Percentiles rank a stretch among this genome's conserved stretches.
Conservation (phyloP, 2,329 filamentous ascomycete species). For the Plenodomus biglobosus region DNA sequence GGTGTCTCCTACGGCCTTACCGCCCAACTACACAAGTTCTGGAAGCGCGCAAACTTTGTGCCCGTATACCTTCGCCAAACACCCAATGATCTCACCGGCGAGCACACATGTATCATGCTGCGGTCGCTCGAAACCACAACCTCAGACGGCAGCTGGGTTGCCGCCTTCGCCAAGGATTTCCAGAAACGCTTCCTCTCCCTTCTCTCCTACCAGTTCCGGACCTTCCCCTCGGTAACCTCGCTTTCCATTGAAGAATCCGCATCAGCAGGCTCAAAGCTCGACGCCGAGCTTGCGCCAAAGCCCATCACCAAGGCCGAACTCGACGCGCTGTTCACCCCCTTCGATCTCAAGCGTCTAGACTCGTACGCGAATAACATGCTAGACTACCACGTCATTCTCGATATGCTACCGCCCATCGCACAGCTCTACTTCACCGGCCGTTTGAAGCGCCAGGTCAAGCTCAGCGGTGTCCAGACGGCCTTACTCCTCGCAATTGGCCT, state of each 20-base stretch:
- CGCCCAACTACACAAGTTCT: conserved; percentile 86
- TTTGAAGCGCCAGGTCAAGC: conserved; percentile 65
- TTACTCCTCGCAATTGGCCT: conserved; percentile 86
- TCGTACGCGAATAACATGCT: conserved; percentile 96
- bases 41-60: conserved; percentile 83
- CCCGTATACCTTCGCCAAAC: conserved; percentile 96
- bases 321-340: conserved; percentile 78
- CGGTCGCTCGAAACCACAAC: conserved; percentile 65
- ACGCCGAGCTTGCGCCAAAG: conserved; percentile 53
- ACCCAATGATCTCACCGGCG: conserved; percentile 91
- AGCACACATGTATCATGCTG: conserved; percentile 98
- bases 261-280: conserved; percentile 68
- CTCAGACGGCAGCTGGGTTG: conserved; percentile 77
- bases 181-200: conserved; percentile 89
- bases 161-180: conserved; percentile 89
- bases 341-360: conserved; percentile 91
- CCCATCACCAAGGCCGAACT: conserved; percentile 73
- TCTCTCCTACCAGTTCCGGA: conserved; percentile 87
- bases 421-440: conserved; percentile 81
- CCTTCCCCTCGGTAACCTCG: conserved; percentile 75
- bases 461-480: conserved; percentile 81
- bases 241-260: conserved; percentile 88
- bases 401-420: conserved; percentile 82
- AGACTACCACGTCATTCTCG: conserved; percentile 95
- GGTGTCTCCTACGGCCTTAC: conserved; percentile 96